Conservation (phyloP, 805 yeast species). For the Candida fluviatilis region DNA sequence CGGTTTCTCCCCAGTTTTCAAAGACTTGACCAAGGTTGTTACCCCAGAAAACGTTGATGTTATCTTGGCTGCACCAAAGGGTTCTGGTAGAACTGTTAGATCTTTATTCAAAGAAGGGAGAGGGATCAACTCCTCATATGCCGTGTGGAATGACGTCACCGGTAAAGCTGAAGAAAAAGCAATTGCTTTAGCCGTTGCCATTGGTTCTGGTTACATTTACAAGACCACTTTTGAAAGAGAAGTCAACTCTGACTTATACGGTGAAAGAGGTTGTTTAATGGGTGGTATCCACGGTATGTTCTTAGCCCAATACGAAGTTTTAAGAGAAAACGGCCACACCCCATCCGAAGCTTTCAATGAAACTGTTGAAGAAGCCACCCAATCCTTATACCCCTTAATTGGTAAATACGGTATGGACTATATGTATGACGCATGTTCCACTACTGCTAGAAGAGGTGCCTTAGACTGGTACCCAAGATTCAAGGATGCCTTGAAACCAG, state of each 20-base stretch:
- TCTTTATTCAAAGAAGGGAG: slow-evolving; percentile 99
- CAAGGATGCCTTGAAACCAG: slow-evolving; percentile 98
- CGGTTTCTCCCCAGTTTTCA: slow-evolving; percentile 99
- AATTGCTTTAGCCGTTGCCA: slow-evolving; percentile 96
- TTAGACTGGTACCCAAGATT: slow-evolving; percentile 99
- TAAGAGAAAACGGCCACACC: slow-evolving; percentile 99
- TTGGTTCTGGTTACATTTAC: slow-evolving; percentile 99
- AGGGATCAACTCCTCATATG: slow-evolving; percentile 99
- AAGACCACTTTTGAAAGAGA: slow-evolving; percentile 99
- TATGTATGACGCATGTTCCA: slow-evolving; percentile 99
- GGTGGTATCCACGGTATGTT: slow-evolving; percentile 99
- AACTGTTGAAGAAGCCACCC: slow-evolving; percentile 99
- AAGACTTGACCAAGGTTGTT: slow-evolving; percentile 93
- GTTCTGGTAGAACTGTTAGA: slow-evolving; percentile 99
- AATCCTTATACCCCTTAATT: slow-evolving; percentile 96
- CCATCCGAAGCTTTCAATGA: slow-evolving; percentile 99
- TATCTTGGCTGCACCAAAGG: slow-evolving; percentile 99
- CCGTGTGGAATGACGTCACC: slow-evolving; percentile 98
- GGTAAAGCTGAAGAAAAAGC: slow-evolving; percentile 99
- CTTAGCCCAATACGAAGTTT: slow-evolving; percentile 99
- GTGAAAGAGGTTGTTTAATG: slow-evolving; percentile 99
- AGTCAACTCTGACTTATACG: slow-evolving; percentile 98
- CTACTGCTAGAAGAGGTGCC: slow-evolving; percentile 99
- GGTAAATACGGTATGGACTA: slow-evolving; percentile 99
- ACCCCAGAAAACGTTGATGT: slow-evolving; percentile 95